Conservation (phyloP, 257 asterid genomes). For the Mentha longifolia region DNA sequence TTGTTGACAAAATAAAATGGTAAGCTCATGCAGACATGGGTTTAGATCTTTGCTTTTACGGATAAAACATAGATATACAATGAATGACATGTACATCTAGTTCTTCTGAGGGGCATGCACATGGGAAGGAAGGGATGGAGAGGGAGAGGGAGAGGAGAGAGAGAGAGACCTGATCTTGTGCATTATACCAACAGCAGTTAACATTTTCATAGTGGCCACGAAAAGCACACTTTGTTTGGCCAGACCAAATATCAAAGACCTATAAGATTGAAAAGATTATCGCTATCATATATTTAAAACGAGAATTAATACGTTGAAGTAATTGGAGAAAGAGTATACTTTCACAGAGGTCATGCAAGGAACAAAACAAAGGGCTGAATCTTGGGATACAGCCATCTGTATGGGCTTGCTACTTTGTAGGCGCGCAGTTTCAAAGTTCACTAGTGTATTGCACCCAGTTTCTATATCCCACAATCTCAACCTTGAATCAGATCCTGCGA, state of each 20-base stretch:
- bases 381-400: conserved; percentile 79
- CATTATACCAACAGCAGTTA: conserved; percentile 86
- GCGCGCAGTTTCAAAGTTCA: conserved; percentile 84
- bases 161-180: conserved; percentile 73
- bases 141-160: not conserved
- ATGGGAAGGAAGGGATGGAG: no score
- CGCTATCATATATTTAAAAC: conserved; percentile 17
- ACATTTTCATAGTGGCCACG: conserved; percentile 91
- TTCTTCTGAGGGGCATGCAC: not conserved
- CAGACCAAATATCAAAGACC: conserved; percentile 96
- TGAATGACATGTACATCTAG: conserved; percentile 8
- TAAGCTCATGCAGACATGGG: not conserved
- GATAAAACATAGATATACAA: not conserved
- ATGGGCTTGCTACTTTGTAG: conserved; percentile 76
- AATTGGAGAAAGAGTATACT: conserved; percentile 41
- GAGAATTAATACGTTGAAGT: conserved; percentile 11
- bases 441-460: conserved; percentile 94
- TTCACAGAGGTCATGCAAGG: conserved; percentile 89
- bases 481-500: conserved; percentile 97
- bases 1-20: not conserved
- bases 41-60: not conserved
- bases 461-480: conserved; percentile 95
- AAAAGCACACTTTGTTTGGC: conserved; percentile 63
- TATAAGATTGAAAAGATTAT: conserved; percentile 37
- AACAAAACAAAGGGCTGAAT: conserved; percentile 74